A percentile compares a stretch with the other conserved stretches of the same genome.
These are phyloP conservation scores for Selaginella moellendorffii DNA, from an alignment of 75 land plant species.

Conservation along the genomic window DNA sequence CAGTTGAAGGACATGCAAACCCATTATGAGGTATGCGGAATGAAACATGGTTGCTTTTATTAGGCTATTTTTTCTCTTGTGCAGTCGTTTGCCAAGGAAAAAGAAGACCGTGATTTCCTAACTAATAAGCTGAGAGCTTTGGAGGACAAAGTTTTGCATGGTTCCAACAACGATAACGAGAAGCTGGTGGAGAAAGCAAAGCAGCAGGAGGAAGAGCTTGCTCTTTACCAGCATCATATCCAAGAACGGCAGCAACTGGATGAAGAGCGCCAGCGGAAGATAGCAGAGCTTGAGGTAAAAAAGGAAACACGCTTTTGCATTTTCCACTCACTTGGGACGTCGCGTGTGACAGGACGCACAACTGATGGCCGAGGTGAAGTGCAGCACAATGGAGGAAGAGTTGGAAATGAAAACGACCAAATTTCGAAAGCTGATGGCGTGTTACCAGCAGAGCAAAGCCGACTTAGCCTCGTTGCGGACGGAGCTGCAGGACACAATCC, in stretches of 20 bases:
- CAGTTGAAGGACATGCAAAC: conserved; percentile 24
- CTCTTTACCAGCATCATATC: conserved; percentile 14
- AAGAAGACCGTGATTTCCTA: conserved; percentile 24
- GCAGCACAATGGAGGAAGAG: conserved; percentile 33
- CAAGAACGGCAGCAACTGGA: conserved; percentile 22
- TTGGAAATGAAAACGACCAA: conserved; percentile 24
- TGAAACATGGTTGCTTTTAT: too few species aligned
- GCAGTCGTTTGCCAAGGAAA: conserved; percentile 26
- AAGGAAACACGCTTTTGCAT: too few species aligned
- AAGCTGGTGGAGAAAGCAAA: conserved; percentile 20
- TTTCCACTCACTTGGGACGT: background rate
- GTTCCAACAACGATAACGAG: conserved; percentile 17
- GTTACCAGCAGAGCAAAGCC: conserved; percentile 26
- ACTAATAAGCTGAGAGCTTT: conserved; percentile 21
- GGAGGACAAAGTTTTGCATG: conserved; percentile 28
- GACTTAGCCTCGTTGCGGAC: conserved; percentile 20
- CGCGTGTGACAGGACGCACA: conserved; percentile 27
- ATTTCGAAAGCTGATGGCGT: conserved; percentile 23
- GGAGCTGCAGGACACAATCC: conserved; percentile 28
- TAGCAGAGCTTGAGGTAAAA: conserved; percentile 27
- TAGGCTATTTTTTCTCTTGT: background rate
- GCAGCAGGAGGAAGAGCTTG: conserved; percentile 19
- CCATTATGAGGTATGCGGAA: conserved; percentile 19
- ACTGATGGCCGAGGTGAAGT: conserved; percentile 30
- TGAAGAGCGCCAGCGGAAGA: conserved; percentile 27